Percentiles rank a stretch among this genome's conserved stretches.
These are phyloP conservation scores for Salix caprea DNA, from an alignment of 345 rosid genomes.

Conservation along the genomic window DNA sequence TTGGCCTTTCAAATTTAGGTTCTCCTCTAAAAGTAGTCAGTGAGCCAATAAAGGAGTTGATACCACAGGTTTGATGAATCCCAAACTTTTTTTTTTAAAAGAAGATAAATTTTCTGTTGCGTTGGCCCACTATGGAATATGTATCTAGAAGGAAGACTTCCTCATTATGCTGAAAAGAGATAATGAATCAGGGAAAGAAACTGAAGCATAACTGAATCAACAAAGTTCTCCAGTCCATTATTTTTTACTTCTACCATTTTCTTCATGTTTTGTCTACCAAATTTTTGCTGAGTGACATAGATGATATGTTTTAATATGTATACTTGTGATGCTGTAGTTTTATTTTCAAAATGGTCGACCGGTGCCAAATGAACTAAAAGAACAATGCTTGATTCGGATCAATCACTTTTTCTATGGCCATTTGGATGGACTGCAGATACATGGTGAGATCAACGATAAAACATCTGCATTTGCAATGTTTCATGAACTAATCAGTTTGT, in stretches of 20 bases:
- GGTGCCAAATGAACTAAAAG: constrained; percentile 74
- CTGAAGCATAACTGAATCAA: background rate
- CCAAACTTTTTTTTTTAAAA: background rate
- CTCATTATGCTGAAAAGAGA: background rate
- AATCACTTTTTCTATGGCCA: constrained; percentile 70
- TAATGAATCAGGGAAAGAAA: background rate
- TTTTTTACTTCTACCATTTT: background rate
- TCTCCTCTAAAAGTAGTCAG: constrained; percentile 78
- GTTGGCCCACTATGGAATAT: background rate
- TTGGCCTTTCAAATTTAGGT: constrained; percentile 76
- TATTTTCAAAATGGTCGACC: constrained; percentile 91
- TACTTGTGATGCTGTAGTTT: constrained; percentile 54
- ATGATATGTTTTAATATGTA: background rate
- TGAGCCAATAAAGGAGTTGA: constrained; percentile 75
- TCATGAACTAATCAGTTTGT: constrained; percentile 5
- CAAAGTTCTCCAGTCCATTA: background rate
- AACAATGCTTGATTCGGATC: constrained; percentile 60
- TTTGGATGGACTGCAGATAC: constrained; percentile 62
- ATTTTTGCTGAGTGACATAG: background rate
- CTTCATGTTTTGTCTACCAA: background rate
- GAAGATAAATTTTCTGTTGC: background rate
- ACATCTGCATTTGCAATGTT: background rate
- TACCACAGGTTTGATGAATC: constrained; percentile 74
- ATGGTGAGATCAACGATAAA: constrained; percentile 41
- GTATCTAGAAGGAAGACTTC: no score